A percentile compares a stretch with the other conserved stretches of the same genome.
phyloP scores from a whole-genome alignment of 2,329 filamentous ascomycete species.

The Pleochaeta shiraiana region DNA sequence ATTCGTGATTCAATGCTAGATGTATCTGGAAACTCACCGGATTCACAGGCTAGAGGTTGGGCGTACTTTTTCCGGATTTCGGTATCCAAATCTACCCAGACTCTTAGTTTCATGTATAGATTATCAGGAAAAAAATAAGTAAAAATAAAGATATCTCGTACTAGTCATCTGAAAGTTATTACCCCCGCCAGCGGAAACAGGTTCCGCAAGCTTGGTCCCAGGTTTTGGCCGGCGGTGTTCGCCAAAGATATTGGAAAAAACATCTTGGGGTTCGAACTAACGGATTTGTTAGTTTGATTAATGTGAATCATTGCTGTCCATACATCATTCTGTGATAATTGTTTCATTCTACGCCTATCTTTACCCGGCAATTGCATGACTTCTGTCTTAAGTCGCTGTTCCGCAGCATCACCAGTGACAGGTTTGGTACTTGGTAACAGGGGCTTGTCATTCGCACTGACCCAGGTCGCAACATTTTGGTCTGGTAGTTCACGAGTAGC shows the following conservation, averaged over 20 bases:
- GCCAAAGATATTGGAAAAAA: conserved; percentile 16
- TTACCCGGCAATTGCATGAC: conserved; percentile 48
- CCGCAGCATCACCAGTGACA: conserved; percentile 40
- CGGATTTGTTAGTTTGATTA: not conserved
- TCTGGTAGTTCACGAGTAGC: conserved; percentile 48
- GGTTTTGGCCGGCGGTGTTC: conserved; percentile 19
- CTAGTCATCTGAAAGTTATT: conserved; percentile 53
- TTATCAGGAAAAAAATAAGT: conserved; percentile 2
- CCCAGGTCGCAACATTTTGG: conserved; percentile 44
- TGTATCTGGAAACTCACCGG: conserved; percentile 47
- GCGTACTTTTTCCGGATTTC: conserved; percentile 45
- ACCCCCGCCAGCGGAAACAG: conserved; percentile 45
- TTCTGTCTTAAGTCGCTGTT: conserved; percentile 42
- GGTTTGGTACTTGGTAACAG: conserved; percentile 35
- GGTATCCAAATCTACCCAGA: conserved; percentile 33
- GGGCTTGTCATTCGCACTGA: conserved; percentile 49
- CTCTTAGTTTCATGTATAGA: not conserved
- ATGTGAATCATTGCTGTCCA: not conserved
- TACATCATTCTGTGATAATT: conserved; percentile 22
- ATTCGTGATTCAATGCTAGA: conserved; percentile 39
- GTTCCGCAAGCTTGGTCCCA: conserved; percentile 27
- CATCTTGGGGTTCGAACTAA: conserved; percentile 17
- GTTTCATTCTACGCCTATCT: conserved; percentile 44
- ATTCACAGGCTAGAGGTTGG: conserved; percentile 41
- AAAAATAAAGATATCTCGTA: conserved; percentile 12